Evolutionary conservation across 2,329 filamentous ascomycete genomes (phyloP).

Genomic region (Trichoderma simmonsii): DNA sequence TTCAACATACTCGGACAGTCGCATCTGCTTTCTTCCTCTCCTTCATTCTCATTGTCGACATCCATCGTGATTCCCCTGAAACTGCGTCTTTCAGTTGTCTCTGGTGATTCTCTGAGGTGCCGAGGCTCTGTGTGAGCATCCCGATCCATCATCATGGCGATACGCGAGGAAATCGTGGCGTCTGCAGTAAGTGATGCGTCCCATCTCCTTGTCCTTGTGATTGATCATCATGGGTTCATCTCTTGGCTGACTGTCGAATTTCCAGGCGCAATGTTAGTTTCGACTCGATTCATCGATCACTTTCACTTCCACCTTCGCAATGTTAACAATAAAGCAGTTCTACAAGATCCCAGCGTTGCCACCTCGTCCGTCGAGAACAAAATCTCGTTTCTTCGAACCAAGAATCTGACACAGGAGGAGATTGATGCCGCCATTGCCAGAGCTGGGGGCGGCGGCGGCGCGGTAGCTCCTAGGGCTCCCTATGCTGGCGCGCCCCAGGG

Average conservation of each 20-base stretch:
- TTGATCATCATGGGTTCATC: not conserved
- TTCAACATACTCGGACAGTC: slow-evolving; percentile 28
- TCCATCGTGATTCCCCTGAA: not conserved
- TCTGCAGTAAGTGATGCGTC: slow-evolving; percentile 61
- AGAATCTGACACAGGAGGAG: slow-evolving; percentile 96
- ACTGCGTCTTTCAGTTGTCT: not conserved
- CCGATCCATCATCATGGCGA: slow-evolving; percentile 58
- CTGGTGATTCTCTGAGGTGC: slow-evolving; percentile 23
- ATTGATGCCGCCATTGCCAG: slow-evolving; percentile 80
- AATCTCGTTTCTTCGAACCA: slow-evolving; percentile 88
- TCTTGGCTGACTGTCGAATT: not conserved
- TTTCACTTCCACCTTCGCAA: not conserved
- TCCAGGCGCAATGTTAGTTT: slow-evolving; percentile 43
- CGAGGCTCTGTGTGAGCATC: slow-evolving; percentile 22
- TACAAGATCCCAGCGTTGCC: slow-evolving; percentile 90
- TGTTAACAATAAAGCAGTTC: slow-evolving; percentile 54
- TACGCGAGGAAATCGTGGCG: slow-evolving; percentile 87
- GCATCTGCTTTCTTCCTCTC: slow-evolving; percentile 19
- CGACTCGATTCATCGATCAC: not conserved
- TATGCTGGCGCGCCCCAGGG: slow-evolving; percentile 38
- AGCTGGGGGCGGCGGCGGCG: slow-evolving; percentile 60
- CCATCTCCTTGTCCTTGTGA: not conserved
- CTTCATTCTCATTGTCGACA: not conserved
- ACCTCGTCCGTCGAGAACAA: slow-evolving; percentile 89
- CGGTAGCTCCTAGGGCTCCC: slow-evolving; percentile 32